Evolutionary conservation across 345 rosid genomes (phyloP).

Genomic region (Aquilaria yunnanensis): DNA sequence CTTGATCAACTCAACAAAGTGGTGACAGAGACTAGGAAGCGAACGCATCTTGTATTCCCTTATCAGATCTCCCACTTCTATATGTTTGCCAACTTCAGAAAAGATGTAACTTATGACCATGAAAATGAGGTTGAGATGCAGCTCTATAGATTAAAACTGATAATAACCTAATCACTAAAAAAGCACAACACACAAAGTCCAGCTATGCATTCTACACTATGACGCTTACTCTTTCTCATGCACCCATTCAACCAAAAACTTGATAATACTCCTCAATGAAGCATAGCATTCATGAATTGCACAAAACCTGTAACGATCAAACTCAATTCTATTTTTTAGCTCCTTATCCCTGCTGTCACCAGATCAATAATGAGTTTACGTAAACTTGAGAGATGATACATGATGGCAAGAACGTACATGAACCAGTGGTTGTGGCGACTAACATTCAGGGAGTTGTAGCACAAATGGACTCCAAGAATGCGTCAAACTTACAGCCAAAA

Average conservation of each 20-base stretch:
- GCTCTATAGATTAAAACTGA: not conserved
- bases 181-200: not conserved
- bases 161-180: constrained; percentile 6
- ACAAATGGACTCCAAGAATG: too few relatives aligned
- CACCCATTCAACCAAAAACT: constrained; percentile 62
- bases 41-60: constrained; percentile 56
- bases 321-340: constrained; percentile 74
- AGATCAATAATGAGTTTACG: too few relatives aligned
- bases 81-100: too few relatives aligned
- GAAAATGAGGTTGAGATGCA: not conserved
- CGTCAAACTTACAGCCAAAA: too few relatives aligned
- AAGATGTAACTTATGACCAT: too few relatives aligned
- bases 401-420: too few relatives aligned
- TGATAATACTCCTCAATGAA: constrained; percentile 18
- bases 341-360: constrained; percentile 83
- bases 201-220: not conserved
- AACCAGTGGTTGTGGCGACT: too few relatives aligned
- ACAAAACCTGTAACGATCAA: constrained; percentile 75
- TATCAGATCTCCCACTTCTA: too few relatives aligned
- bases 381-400: too few relatives aligned
- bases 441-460: too few relatives aligned
- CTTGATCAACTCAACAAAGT: constrained; percentile 76
- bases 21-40: constrained; percentile 81
- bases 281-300: constrained; percentile 97
- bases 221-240: constrained; percentile 61